Evolutionary conservation across 1,284 basidiomycete species (phyloP).

Genomic region (Rhodofomes roseus): DNA sequence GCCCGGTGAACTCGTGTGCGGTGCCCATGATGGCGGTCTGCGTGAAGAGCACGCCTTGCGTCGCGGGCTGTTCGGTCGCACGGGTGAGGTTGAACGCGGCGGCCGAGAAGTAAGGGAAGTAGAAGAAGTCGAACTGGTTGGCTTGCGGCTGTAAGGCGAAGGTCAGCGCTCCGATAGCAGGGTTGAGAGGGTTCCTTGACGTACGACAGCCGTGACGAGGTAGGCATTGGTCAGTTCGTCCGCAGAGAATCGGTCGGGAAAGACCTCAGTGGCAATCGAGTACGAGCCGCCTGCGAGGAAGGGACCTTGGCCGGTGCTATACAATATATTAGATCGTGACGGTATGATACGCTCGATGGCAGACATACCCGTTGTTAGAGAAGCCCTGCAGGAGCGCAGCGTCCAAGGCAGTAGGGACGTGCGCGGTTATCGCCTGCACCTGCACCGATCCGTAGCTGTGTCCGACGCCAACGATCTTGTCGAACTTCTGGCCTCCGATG

Average conservation of each 20-base stretch:
- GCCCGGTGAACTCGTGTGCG: constrained; percentile 13
- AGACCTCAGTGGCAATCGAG: constrained; percentile 11
- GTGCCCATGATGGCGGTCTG: constrained; percentile 7
- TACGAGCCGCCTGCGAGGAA: constrained; percentile 11
- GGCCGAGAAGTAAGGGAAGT: constrained; percentile 13
- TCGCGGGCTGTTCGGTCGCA: constrained; percentile 14
- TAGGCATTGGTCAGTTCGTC: constrained; percentile 11
- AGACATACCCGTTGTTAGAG: constrained; percentile 8
- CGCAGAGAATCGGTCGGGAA: constrained; percentile 10
- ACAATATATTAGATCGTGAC: background rate
- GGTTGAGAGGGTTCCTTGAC: background rate
- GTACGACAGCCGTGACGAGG: constrained; percentile 10
- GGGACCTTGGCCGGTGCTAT: constrained; percentile 1
- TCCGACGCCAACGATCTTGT: constrained; percentile 15
- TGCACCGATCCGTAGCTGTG: constrained; percentile 17
- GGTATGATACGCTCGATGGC: background rate
- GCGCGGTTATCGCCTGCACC: constrained; percentile 10
- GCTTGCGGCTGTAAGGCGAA: constrained; percentile 4
- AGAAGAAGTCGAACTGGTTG: constrained; percentile 15
- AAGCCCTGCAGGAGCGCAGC: constrained; percentile 12
- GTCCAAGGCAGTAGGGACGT: constrained; percentile 5
- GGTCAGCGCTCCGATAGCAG: too few species aligned
- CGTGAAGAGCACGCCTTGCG: constrained; percentile 17
- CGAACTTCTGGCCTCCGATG: constrained; percentile 10
- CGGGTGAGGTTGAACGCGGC: constrained; percentile 6